Evolutionary conservation across 441 rosid species (phyloP).

Genomic region (Adansonia gregorii): DNA sequence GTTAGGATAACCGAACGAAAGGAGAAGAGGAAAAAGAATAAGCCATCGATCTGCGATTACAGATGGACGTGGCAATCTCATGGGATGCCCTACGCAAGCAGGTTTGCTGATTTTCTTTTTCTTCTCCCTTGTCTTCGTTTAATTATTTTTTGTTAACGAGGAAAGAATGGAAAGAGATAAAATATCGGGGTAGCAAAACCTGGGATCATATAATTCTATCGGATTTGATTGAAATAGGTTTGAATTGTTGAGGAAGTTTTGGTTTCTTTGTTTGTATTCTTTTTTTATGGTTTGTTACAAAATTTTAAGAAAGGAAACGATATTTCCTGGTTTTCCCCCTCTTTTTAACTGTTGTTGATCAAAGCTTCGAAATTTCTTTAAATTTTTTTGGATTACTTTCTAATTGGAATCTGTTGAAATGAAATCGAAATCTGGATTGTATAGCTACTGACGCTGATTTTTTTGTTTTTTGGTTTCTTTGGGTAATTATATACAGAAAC

Average conservation of each 20-base stretch:
- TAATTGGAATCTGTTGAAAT: not conserved
- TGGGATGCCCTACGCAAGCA: slow-evolving; percentile 95
- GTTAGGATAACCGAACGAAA: not conserved
- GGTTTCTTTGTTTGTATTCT: not conserved
- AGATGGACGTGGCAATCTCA: slow-evolving; percentile 80
- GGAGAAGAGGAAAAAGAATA: not conserved
- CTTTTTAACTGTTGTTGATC: not conserved
- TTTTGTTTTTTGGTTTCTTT: not conserved
- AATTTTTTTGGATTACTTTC: not conserved
- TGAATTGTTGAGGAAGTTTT: not conserved
- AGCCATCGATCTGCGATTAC: slow-evolving; percentile 20
- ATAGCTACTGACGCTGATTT: not conserved
- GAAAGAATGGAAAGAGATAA: not conserved
- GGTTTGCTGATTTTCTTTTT: slow-evolving; percentile 37
- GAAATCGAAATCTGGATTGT: not conserved
- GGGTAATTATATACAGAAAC: not conserved
- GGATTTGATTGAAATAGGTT: not conserved
- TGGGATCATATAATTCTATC: not conserved
- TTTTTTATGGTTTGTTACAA: not conserved
- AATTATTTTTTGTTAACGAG: slow-evolving; percentile 21
- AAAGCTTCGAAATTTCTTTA: not conserved
- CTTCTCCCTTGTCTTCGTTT: not conserved
- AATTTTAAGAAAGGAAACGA: not conserved
- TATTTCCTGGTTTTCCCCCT: not conserved
- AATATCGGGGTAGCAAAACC: not conserved